Percentiles rank a stretch among this genome's conserved stretches.
Evolutionary conservation across 2,329 filamentous ascomycete species (phyloP).

Genomic region (Neofusicoccum laricinum): DNA sequence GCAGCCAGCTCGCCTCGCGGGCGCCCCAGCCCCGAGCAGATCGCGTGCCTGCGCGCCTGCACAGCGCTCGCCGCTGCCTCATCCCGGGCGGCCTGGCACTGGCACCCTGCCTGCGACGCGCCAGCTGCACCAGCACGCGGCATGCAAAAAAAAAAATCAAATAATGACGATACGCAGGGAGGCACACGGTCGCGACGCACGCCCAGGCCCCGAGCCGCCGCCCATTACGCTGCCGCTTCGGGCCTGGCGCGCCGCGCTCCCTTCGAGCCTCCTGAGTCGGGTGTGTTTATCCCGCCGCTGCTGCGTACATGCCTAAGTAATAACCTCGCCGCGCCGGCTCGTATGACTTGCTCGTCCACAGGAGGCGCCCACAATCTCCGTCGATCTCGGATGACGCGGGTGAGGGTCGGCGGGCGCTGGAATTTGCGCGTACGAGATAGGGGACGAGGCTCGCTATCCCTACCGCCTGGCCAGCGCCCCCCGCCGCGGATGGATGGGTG

Average conservation of each 20-base stretch:
- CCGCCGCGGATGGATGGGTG: slow-evolving; percentile 1
- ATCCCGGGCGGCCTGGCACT: not conserved
- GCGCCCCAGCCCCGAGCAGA: not conserved
- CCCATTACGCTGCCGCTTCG: slow-evolving; percentile 12
- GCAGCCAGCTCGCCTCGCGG: slow-evolving; percentile 2
- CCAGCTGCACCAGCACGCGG: slow-evolving; percentile 5
- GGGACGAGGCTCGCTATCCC: slow-evolving; percentile 14
- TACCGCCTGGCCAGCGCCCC: not conserved
- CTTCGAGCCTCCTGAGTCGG: slow-evolving; percentile 12
- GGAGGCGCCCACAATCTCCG: slow-evolving; percentile 15
- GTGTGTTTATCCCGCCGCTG: not conserved
- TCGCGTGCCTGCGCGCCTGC: slow-evolving; percentile 7
- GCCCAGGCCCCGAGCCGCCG: slow-evolving; percentile 1
- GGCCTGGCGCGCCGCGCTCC: slow-evolving; percentile 1
- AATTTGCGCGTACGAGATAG: slow-evolving; percentile 12
- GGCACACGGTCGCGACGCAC: slow-evolving; percentile 8
- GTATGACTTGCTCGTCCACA: slow-evolving; percentile 5
- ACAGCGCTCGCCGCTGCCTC: not conserved
- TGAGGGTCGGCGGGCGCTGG: not conserved
- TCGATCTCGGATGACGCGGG: slow-evolving; percentile 16
- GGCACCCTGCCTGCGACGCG: slow-evolving; percentile 2
- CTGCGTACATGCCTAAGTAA: not conserved
- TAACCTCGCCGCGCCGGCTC: slow-evolving; percentile 7
- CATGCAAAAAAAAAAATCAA: slow-evolving; percentile 9
- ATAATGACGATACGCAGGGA: slow-evolving; percentile 16